phyloP scores from a whole-genome alignment of 78 protist genomes.

The Dictyostelium discoideum region DNA sequence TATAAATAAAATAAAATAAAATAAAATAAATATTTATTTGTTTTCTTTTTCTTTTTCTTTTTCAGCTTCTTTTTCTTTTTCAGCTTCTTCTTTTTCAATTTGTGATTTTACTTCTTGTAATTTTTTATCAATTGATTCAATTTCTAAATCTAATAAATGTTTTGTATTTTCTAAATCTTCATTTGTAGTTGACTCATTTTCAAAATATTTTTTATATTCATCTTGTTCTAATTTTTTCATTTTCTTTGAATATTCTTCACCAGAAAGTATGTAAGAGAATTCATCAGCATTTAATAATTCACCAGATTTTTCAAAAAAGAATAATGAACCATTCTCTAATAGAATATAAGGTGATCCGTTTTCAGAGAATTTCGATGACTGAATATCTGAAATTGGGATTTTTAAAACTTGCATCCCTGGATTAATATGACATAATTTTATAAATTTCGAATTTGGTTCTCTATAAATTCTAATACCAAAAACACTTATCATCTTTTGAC shows the following conservation, averaged over 20 bases:
- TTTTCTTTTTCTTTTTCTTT: neutral
- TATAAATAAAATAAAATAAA: neutral
- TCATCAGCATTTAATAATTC: neutral
- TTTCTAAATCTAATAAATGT: neutral
- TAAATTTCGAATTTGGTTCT: neutral
- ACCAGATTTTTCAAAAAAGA: slow-evolving; percentile 50
- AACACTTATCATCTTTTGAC: neutral
- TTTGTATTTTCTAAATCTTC: slow-evolving; percentile 11
- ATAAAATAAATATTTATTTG: neutral
- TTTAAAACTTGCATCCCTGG: neutral
- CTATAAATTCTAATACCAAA: slow-evolving; percentile 22
- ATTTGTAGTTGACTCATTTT: neutral
- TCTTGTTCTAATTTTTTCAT: neutral
- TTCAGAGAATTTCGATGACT: neutral
- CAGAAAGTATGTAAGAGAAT: slow-evolving; percentile 36
- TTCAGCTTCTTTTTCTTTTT: neutral
- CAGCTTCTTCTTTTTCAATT: neutral
- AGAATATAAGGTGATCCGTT: slow-evolving; percentile 13
- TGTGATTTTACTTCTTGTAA: neutral
- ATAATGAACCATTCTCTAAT: neutral
- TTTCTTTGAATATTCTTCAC: slow-evolving; percentile 32
- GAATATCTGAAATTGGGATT: slow-evolving; percentile 37
- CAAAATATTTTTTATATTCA: slow-evolving; percentile 39
- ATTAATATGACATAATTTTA: slow-evolving; percentile 9
- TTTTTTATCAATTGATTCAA: neutral